Evolutionary conservation across 768 basidiomycete genomes (phyloP), one percentile per base, ranked within the genome.

Genomic region (Kwoniella sp.): DNA sequence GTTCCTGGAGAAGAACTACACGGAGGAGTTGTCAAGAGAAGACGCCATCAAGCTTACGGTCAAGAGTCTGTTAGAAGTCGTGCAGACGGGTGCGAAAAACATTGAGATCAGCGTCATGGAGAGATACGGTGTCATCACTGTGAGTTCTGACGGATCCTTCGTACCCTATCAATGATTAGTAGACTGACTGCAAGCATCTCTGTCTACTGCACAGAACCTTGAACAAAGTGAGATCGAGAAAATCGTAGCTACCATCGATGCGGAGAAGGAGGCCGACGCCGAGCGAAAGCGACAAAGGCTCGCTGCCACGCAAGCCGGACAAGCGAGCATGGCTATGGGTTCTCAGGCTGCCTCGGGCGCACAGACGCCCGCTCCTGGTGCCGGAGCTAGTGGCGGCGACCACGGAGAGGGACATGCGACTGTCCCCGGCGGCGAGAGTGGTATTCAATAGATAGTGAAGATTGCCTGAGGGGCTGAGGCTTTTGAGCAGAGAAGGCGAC

Each of bases 61-160:
- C 68, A 98, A 97, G 84, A 90, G 90, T 78, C 83, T 99, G 73
- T 84, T 99, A 25, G 96, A 99, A 81, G 94, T 99, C 38, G 96
- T 99, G 8, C 96, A 98, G 83, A 97, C 96, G 1, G 96, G 96
- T n/a, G 96, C 96, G 4, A 98, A 98, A 85, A 99, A 99, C 82
- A 98, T 99, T 68, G 96, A 99, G 81, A 92, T 99, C 73, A 93
- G 90, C 67, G 91, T 97, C 51, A 94, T 98, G 92, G 93, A 96
- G 77, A 86, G 89, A 66, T 97, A 92, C 79, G 91, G 92, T 65
- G 90, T 93, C 83, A 87, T 95, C 60, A 91, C 92, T 51, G 94
- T 96, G 69, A 69, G 86, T 76, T 23, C 8, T 17, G 8, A 51
- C 2, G 50, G 4, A 23, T 25, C 25, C 41, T 3, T 52, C 25